Percentiles rank a stretch among this genome's conserved stretches.
phyloP scores from a whole-genome alignment of 106 monocot species.

The Gastrodia elata region DNA sequence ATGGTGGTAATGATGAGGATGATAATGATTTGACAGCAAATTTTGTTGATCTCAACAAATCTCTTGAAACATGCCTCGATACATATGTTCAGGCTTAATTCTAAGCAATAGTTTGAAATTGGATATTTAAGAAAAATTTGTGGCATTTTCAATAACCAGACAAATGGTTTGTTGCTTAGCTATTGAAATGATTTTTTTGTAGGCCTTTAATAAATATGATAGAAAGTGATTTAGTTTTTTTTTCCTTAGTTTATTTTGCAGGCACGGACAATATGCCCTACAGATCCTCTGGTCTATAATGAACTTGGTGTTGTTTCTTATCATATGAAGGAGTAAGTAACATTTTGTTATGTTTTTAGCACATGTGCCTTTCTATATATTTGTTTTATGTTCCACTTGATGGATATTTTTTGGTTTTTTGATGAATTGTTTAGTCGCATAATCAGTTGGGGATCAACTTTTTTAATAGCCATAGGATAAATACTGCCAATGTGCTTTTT shows the following conservation, averaged over 20 bases:
- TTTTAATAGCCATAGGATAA: background rate
- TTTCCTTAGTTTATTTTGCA: constrained; percentile 70
- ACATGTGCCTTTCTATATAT: background rate
- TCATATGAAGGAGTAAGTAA: constrained; percentile 92
- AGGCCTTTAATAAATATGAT: background rate
- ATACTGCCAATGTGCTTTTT: background rate
- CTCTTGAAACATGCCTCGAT: too few species aligned
- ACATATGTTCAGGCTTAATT: too few species aligned
- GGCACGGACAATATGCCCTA: constrained; percentile 78
- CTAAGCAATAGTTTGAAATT: too few species aligned
- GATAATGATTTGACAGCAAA: too few species aligned
- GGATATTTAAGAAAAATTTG: too few species aligned
- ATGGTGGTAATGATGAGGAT: too few species aligned
- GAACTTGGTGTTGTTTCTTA: constrained; percentile 99
- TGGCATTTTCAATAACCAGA: too few species aligned
- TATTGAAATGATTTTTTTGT: background rate
- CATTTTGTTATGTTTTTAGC: background rate
- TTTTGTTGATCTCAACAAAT: too few species aligned
- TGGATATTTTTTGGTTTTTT: background rate
- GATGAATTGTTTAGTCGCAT: background rate
- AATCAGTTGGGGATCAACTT: background rate
- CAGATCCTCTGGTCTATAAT: constrained; percentile 91
- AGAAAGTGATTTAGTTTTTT: background rate
- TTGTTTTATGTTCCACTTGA: background rate
- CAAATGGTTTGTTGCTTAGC: too few species aligned